phyloP scores from a whole-genome alignment of 495 filamentous ascomycete species.

The Clohesyomyces aquaticus region DNA sequence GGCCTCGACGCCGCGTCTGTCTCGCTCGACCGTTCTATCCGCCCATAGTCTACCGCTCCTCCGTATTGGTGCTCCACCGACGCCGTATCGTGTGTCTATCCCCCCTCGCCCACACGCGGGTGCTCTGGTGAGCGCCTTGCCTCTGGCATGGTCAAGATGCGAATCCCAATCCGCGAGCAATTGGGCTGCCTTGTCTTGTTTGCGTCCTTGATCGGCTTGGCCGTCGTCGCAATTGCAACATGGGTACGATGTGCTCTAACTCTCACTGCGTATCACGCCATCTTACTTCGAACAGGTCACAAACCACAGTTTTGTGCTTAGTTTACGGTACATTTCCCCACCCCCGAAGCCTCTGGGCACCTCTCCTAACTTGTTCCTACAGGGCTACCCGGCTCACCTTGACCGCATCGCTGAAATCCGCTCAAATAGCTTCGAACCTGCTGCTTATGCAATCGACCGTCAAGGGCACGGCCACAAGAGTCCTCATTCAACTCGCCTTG shows the following conservation, averaged over 20 bases:
- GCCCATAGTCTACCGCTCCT: no score
- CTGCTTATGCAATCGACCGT: constrained; percentile 72
- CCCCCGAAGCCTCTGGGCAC: neutral
- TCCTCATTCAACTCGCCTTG: constrained; percentile 67
- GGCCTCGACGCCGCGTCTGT: neutral
- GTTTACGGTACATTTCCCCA: constrained; percentile 56
- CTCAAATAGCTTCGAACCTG: constrained; percentile 75
- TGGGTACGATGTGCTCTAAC: constrained; percentile 44
- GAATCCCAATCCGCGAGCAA: constrained; percentile 83
- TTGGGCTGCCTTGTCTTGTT: constrained; percentile 73
- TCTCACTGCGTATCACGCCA: neutral
- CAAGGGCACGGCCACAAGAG: constrained; percentile 65
- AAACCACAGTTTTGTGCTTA: constrained; percentile 73
- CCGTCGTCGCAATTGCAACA: constrained; percentile 66
- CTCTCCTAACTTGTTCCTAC: neutral
- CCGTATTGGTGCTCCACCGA: no score
- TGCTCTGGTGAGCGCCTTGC: neutral
- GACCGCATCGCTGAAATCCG: constrained; percentile 82
- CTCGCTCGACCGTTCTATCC: neutral
- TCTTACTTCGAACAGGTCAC: constrained; percentile 60
- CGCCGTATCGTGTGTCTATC: neutral
- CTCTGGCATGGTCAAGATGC: constrained; percentile 59
- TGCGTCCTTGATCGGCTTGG: constrained; percentile 68
- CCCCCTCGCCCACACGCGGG: no score
- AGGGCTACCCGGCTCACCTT: constrained; percentile 65